Conservation (phyloP, 176 grass and related monocot species). For the Cymbopogon citratus region DNA sequence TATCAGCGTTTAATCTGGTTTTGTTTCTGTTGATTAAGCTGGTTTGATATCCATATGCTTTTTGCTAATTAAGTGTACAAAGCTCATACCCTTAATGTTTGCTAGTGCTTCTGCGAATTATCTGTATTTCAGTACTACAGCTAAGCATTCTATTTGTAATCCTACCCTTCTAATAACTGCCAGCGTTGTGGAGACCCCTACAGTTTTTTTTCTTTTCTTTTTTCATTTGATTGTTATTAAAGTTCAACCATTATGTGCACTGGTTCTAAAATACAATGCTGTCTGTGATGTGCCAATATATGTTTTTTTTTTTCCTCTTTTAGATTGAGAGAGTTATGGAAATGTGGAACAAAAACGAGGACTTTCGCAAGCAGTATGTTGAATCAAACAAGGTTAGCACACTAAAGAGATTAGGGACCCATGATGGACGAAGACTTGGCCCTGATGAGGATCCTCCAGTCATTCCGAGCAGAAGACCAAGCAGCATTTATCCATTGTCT, state of each 20-base stretch:
- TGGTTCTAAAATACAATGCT: neutral
- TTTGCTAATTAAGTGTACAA: neutral
- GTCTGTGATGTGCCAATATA: neutral
- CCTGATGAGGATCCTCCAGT: slow-evolving; percentile 67
- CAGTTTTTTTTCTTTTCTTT: neutral
- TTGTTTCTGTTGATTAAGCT: neutral
- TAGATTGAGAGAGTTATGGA: slow-evolving; percentile 64
- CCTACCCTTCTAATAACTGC: neutral
- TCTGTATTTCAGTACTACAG: neutral
- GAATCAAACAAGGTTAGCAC: slow-evolving; percentile 71
- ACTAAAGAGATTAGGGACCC: slow-evolving; percentile 63
- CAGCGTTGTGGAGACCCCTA: neutral
- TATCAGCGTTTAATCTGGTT: slow-evolving; percentile 1
- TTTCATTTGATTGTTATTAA: neutral
- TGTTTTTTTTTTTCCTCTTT: slow-evolving; percentile 10
- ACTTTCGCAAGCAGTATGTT: slow-evolving; percentile 74
- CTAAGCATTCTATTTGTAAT: neutral
- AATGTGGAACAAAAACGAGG: slow-evolving; percentile 66
- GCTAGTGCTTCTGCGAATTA: neutral
- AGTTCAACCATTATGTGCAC: neutral
- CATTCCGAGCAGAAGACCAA: slow-evolving; percentile 46
- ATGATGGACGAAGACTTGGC: slow-evolving; percentile 81
- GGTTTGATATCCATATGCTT: neutral
- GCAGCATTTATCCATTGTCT: slow-evolving; percentile 27
- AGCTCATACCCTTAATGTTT: neutral